Conservation (phyloP, 116 monocot genomes). For the Posidonia oceanica region DNA sequence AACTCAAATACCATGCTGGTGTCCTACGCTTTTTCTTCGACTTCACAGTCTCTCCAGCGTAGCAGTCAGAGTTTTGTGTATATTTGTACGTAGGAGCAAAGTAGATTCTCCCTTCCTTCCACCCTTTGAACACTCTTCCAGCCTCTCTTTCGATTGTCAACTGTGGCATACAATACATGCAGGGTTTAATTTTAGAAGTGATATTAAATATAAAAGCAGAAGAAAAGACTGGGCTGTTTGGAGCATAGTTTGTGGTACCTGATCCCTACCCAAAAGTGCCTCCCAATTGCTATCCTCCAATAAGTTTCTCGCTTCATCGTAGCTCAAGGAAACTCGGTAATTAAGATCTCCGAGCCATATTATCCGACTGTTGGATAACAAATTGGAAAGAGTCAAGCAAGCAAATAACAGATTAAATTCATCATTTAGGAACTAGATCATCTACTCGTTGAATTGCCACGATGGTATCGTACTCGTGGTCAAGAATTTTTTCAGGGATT, state of each 20-base stretch:
- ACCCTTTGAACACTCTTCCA: slow-evolving; percentile 82
- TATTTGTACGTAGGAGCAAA: slow-evolving; percentile 99
- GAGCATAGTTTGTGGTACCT: slow-evolving; percentile 17
- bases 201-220: neutral
- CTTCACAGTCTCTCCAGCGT: slow-evolving; percentile 71
- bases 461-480: slow-evolving; percentile 66
- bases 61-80: slow-evolving; percentile 70
- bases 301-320: slow-evolving; percentile 43
- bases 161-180: slow-evolving; percentile 17
- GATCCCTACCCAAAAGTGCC: slow-evolving; percentile 50
- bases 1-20: slow-evolving; percentile 60
- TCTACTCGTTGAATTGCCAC: neutral
- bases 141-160: slow-evolving; percentile 67
- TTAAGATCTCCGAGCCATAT: slow-evolving; percentile 98
- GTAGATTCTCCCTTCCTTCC: slow-evolving; percentile 84
- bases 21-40: slow-evolving; percentile 90
- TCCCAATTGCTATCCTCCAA: slow-evolving; percentile 65
- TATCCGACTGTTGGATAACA: slow-evolving; percentile 30
- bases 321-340: slow-evolving; percentile 76
- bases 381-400: neutral
- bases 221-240: neutral
- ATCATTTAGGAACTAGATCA: neutral
- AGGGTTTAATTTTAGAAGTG: neutral
- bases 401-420: neutral
- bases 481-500: slow-evolving; percentile 70